Evolutionary conservation across 169 alveolate genomes (phyloP), one percentile per base, ranked within the genome.

Genomic region (Eimeria mitis): DNA sequence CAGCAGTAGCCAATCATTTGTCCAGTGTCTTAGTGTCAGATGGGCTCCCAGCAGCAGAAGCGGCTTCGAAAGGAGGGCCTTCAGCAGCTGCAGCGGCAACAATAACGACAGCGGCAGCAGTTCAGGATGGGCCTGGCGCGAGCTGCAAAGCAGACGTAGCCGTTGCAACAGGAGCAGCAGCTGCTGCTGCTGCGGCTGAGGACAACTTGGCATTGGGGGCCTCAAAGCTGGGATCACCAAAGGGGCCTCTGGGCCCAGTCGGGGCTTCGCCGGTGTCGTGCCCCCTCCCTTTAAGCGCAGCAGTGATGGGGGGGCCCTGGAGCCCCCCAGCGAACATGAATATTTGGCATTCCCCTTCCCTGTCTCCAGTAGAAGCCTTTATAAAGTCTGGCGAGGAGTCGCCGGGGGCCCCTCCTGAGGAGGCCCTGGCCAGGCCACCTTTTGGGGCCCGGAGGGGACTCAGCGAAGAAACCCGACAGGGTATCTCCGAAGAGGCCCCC

Each of bases 251-350:
- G 49, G 81, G 52, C 28, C 75, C 89, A 52, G 21, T 34, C 52
- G 89, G 71, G 56, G 37, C 75, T 81, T n/a, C 89, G 25, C 73
- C 75, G 14, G 89, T 56, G 47, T 81, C 89, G 4, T 81, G 89
- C 73, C 89, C 89, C n/a, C 89, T 81, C 37, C 89, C 89, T 59
- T 37, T 81, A 56, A 81, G 89, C 75, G 89, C 89, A 52, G 89
- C 89, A 2, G 89, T 37, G 31, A 34, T 81, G 47, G 89, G 89
- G 5, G 75, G 31, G 34, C 89, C 75, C 56, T 37, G 73, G 75
- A 54, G 40, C 56, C 89, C 89, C 37, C 71, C 73, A 0, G 54
- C 75, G 31, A 56, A 37, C 73, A 81, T 56, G 40, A 81, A 54
- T 40, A 59, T 81, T 40, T 81, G 89, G 89, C 89, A 81, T 11